A percentile compares a stretch with the other conserved stretches of the same genome.
Conservation (phyloP, 192 early-diverging fungal genomes). For the Gamsiella multidivaricata region DNA sequence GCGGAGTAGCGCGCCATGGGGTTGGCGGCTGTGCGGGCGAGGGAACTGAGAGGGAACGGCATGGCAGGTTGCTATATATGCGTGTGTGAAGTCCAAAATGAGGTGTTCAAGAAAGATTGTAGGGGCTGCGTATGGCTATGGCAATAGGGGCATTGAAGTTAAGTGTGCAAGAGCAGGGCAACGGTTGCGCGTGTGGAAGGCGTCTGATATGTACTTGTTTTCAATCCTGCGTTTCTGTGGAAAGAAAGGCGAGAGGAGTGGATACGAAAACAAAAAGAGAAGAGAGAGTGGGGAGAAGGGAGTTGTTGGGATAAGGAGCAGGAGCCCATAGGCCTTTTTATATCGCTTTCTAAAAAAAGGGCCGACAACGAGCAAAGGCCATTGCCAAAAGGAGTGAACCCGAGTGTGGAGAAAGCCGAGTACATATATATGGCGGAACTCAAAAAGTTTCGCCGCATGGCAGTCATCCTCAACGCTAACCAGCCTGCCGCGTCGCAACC, state of each 20-base stretch:
- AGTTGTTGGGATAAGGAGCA: not conserved
- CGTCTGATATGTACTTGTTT: conserved; percentile 4
- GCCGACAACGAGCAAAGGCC: not conserved
- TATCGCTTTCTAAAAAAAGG: no score
- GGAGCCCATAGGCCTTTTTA: not conserved
- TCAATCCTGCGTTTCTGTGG: conserved; percentile 12
- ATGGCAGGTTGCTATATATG: conserved; percentile 1
- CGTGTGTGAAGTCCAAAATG: not conserved
- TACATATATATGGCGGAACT: no score
- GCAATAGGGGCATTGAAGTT: conserved; percentile 34
- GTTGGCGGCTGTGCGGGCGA: conserved; percentile 23
- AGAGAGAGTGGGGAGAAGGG: not conserved
- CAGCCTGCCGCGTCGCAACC: no score
- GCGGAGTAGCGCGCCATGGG: conserved; percentile 27
- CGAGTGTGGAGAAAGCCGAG: conserved; percentile 10
- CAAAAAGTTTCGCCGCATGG: no score
- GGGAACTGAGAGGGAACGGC: conserved; percentile 36
- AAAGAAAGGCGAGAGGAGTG: conserved; percentile 6
- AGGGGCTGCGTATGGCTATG: conserved; percentile 13
- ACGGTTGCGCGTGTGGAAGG: not conserved
- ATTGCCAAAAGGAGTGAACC: not conserved
- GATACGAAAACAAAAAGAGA: not conserved
- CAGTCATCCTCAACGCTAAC: no score
- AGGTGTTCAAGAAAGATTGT: not conserved
- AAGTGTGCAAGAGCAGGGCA: not conserved